Percentiles rank a stretch among this genome's conserved stretches.
Evolutionary conservation across 2,329 filamentous ascomycete species (phyloP).

Genomic region (Fusarium globosum): DNA sequence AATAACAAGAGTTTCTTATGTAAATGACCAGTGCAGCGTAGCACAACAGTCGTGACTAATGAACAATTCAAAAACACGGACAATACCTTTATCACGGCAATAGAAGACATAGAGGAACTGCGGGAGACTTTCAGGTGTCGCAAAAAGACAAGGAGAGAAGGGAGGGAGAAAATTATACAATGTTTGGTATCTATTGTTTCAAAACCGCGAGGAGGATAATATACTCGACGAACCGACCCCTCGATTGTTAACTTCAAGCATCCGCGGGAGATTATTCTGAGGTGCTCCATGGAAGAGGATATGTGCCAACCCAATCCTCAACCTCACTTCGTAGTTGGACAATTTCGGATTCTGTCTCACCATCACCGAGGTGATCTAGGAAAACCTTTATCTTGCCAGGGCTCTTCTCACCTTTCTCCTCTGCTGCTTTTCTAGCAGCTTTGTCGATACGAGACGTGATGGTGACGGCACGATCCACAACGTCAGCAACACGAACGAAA

Average conservation of each 20-base stretch:
- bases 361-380: constrained; percentile 74
- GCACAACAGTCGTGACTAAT: neutral
- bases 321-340: constrained; percentile 79
- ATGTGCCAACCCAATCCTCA: constrained; percentile 81
- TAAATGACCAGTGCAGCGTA: neutral
- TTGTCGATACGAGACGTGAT: constrained; percentile 83
- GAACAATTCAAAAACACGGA: neutral
- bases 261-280: constrained; percentile 38
- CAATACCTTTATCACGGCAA: neutral
- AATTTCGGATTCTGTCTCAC: constrained; percentile 76
- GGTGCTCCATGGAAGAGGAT: constrained; percentile 74
- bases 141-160: neutral
- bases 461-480: constrained; percentile 84
- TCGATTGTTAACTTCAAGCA: neutral
- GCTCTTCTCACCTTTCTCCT: constrained; percentile 74
- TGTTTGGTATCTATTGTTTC: neutral
- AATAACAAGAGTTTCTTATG: neutral
- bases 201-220: neutral
- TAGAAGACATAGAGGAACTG: neutral
- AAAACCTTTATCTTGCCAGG: constrained; percentile 74
- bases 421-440: constrained; percentile 74
- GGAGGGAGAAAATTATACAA: neutral
- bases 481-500: constrained; percentile 86
- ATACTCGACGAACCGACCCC: neutral
- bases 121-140: neutral